These are phyloP conservation scores for Linum trigynum DNA, from an alignment of 345 rosid genomes.

Conservation along the genomic window DNA sequence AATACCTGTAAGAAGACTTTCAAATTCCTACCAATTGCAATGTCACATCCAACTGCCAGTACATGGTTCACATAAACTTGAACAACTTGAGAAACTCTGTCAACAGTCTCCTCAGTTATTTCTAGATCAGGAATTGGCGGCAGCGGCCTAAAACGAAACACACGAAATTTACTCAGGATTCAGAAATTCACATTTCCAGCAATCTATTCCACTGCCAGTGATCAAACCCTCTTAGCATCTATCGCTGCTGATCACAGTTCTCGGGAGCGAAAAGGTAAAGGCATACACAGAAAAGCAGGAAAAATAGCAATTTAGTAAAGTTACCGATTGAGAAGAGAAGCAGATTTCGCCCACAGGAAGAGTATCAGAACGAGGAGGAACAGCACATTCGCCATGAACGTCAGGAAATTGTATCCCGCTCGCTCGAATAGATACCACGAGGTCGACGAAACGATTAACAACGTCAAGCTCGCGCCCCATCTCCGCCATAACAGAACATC, in stretches of 20 bases:
- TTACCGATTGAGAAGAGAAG: slow-evolving; percentile 84
- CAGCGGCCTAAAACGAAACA: slow-evolving; percentile 48
- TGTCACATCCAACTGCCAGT: slow-evolving; percentile 58
- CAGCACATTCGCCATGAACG: slow-evolving; percentile 64
- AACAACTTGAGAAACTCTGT: slow-evolving; percentile 38
- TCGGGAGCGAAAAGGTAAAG: too few species aligned
- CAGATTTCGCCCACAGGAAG: slow-evolving; percentile 97
- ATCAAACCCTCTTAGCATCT: neutral
- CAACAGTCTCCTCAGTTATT: slow-evolving; percentile 59
- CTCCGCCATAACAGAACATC: slow-evolving; percentile 82
- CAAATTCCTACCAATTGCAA: slow-evolving; percentile 54
- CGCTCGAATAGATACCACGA: slow-evolving; percentile 72
- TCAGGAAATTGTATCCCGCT: slow-evolving; percentile 67
- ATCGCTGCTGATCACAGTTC: too few species aligned
- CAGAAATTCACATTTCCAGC: neutral
- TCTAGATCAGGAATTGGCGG: slow-evolving; percentile 89
- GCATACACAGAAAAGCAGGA: neutral
- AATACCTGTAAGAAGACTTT: slow-evolving; percentile 58
- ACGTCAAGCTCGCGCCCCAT: slow-evolving; percentile 32
- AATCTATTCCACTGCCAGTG: neutral
- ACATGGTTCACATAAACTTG: slow-evolving; percentile 44
- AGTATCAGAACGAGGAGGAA: slow-evolving; percentile 64
- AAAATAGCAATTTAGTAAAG: neutral
- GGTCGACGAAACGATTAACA: slow-evolving; percentile 41
- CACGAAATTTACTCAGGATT: neutral